Conservation (phyloP, 2,329 filamentous ascomycete genomes). For the Chaetomium sp. region DNA sequence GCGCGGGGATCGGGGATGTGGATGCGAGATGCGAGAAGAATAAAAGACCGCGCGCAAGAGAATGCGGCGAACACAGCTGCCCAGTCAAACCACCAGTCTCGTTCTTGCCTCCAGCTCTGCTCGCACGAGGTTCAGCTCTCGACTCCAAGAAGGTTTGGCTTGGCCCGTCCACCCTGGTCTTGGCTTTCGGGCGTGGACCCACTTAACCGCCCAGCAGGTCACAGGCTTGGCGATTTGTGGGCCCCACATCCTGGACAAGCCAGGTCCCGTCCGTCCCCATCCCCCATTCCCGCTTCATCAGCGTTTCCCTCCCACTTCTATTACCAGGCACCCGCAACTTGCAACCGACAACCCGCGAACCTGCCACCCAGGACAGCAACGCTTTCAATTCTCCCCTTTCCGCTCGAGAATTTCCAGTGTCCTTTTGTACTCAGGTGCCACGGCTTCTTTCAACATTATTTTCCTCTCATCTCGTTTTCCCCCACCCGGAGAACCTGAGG, state of each 20-base stretch:
- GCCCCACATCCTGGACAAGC: conserved; percentile 4
- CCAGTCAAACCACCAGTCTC: background rate
- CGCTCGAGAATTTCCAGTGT: background rate
- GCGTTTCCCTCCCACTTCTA: conserved; percentile 5
- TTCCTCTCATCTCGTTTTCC: background rate
- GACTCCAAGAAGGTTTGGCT: conserved; percentile 1
- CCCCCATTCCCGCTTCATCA: background rate
- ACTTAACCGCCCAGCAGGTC: conserved; percentile 12
- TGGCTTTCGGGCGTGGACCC: conserved; percentile 8
- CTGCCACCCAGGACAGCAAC: too few species aligned
- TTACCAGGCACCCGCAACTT: conserved; percentile 4
- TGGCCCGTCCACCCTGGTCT: conserved; percentile 4
- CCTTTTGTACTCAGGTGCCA: background rate
- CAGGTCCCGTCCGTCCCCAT: conserved; percentile 6
- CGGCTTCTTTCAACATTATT: background rate
- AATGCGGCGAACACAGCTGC: background rate
- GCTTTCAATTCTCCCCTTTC: background rate
- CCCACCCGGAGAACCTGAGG: background rate
- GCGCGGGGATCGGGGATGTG: too few species aligned
- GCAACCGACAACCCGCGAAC: background rate
- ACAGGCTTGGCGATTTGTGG: background rate
- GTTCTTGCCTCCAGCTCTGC: background rate
- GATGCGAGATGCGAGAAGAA: too few species aligned
- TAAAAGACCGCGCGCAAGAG: too few species aligned
- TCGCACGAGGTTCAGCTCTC: background rate